Conservation (phyloP, 1,284 basidiomycete species). For the Malassezia slooffiae region DNA sequence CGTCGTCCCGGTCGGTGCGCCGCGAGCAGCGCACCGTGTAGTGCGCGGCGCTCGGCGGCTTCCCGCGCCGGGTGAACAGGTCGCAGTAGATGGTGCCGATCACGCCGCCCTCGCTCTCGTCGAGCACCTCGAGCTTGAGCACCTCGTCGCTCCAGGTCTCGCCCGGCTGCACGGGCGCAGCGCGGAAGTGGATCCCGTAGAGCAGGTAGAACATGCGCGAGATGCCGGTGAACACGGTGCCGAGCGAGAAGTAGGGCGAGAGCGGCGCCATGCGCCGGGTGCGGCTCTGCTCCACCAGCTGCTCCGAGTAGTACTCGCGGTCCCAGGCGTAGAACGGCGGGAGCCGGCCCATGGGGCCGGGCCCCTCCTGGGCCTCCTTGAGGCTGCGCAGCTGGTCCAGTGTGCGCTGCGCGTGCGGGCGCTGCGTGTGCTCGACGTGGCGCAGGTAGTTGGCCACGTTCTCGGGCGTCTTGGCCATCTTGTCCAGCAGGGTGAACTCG, state of each 20-base stretch:
- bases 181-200: slow-evolving; percentile 40
- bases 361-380: slow-evolving; percentile 19
- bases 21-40: slow-evolving; percentile 93
- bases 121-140: slow-evolving; percentile 80
- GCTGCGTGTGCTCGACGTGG: slow-evolving; percentile 31
- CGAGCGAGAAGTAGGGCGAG: slow-evolving; percentile 37
- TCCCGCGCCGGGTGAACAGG: slow-evolving; percentile 71
- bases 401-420: slow-evolving; percentile 22
- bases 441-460: slow-evolving; percentile 34
- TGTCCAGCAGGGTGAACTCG: slow-evolving; percentile 40
- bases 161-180: slow-evolving; percentile 51
- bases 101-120: slow-evolving; percentile 64
- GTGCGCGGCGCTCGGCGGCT: slow-evolving; percentile 83
- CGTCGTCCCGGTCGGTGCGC: slow-evolving; percentile 79
- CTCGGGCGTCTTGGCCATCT: slow-evolving; percentile 39
- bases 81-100: slow-evolving; percentile 93
- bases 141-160: slow-evolving; percentile 84
- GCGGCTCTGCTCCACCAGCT: slow-evolving; percentile 20
- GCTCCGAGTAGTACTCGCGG: slow-evolving; percentile 38
- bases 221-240: slow-evolving; percentile 39
- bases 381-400: slow-evolving; percentile 26
- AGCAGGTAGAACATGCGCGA: slow-evolving; percentile 34
- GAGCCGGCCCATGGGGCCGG: not conserved
- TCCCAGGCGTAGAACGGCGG: slow-evolving; percentile 34
- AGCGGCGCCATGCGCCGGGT: slow-evolving; percentile 26